Evolutionary conservation across 2,329 filamentous ascomycete species (phyloP).

Genomic region (Dothistroma pini): DNA sequence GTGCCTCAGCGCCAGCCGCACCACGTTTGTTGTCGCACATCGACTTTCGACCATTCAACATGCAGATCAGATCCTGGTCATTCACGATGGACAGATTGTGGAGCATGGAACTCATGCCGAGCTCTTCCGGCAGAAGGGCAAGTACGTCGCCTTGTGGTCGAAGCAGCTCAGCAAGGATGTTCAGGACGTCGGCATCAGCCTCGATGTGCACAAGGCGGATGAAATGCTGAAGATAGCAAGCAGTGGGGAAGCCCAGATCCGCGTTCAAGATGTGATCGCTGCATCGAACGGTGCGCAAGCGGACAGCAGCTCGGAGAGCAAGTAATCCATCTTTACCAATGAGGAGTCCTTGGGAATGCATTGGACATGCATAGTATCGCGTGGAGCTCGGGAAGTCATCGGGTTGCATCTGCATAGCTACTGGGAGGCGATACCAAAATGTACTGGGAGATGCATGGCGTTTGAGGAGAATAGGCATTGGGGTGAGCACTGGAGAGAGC

Average conservation of each 20-base stretch:
- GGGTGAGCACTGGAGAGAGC: not conserved
- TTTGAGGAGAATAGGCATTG: not conserved
- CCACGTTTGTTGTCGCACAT: conserved; percentile 76
- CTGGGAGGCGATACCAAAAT: not conserved
- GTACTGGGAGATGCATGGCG: not conserved
- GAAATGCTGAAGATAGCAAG: not conserved
- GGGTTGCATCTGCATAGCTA: not conserved
- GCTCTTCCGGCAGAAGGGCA: conserved; percentile 50
- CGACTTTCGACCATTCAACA: conserved; percentile 70
- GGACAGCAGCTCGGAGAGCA: not conserved
- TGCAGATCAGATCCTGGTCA: conserved; percentile 73
- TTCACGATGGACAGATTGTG: conserved; percentile 66
- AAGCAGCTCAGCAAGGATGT: conserved; percentile 32
- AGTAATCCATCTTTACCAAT: not conserved
- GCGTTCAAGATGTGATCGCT: not conserved
- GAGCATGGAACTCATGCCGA: conserved; percentile 74
- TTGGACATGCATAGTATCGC: not conserved
- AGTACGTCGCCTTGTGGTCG: conserved; percentile 34
- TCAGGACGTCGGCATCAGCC: conserved; percentile 2
- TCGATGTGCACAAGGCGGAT: conserved; percentile 3
- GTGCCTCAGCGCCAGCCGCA: conserved; percentile 59
- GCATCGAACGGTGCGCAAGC: not conserved
- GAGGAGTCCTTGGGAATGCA: not conserved
- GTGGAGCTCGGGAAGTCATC: not conserved
- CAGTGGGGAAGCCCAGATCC: not conserved